Evolutionary conservation across 176 grass and related monocot genomes (phyloP).

Genomic region (Cenchrus fungigraminus): DNA sequence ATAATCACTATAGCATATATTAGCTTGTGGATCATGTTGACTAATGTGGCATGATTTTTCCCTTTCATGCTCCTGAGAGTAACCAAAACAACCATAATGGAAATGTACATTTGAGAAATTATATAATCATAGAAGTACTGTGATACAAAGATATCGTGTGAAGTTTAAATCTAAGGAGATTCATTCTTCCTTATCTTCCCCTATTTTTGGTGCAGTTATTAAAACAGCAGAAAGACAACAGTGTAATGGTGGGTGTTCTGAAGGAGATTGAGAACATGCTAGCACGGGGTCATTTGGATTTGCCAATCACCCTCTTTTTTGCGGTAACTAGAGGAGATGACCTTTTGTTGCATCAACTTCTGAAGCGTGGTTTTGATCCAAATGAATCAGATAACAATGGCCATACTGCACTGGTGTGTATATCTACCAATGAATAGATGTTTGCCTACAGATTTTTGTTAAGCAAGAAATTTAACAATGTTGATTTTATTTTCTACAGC

Average conservation of each 20-base stretch:
- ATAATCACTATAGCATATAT: neutral
- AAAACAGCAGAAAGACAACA: constrained; percentile 61
- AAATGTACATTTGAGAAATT: constrained; percentile 7
- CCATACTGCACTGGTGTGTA: constrained; percentile 75
- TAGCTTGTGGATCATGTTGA: constrained; percentile 5
- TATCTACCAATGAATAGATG: neutral
- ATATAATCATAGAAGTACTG: constrained; percentile 4
- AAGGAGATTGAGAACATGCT: constrained; percentile 95
- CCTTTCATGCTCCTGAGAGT: neutral
- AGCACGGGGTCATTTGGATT: constrained; percentile 70
- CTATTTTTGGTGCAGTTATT: constrained; percentile 60
- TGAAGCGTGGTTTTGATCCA: constrained; percentile 73
- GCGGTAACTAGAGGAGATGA: constrained; percentile 80
- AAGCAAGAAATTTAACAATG: constrained; percentile 10
- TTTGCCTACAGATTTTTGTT: constrained; percentile 10
- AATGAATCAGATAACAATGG: constrained; percentile 88
- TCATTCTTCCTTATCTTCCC: neutral
- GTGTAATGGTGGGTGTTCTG: constrained; percentile 61
- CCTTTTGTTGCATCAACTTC: constrained; percentile 77
- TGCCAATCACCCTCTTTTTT: constrained; percentile 86
- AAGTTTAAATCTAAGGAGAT: constrained; percentile 18
- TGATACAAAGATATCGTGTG: neutral
- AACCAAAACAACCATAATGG: neutral
- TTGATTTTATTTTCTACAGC: constrained; percentile 58
- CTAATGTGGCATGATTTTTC: neutral